Percentiles rank a stretch among this genome's conserved stretches.
Evolutionary conservation across 208 protist species (phyloP).

Genomic region (Crithidia mellificae): DNA sequence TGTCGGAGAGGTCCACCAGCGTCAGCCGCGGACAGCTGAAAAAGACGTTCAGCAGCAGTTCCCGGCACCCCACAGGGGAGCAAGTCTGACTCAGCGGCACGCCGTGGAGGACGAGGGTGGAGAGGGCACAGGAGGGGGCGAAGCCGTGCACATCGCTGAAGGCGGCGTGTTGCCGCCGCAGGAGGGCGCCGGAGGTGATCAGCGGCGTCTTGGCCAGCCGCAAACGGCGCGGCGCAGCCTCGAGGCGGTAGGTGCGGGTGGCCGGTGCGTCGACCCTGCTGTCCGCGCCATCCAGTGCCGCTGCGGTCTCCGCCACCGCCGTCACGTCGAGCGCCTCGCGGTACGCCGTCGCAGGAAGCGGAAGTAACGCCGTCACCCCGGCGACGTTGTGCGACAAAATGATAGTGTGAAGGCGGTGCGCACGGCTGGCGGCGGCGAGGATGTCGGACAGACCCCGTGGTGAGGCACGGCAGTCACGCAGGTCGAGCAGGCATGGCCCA

Average conservation of each 20-base stretch:
- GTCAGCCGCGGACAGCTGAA: conserved; percentile 63
- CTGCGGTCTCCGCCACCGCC: neutral
- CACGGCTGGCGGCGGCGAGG: conserved; percentile 59
- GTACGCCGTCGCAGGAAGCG: conserved; percentile 19
- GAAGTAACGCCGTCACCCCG: conserved; percentile 32
- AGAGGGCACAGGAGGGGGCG: conserved; percentile 39
- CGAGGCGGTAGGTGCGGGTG: neutral
- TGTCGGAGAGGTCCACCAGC: conserved; percentile 57
- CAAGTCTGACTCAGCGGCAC: conserved; percentile 66
- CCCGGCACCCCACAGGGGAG: conserved; percentile 59
- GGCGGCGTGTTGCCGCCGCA: conserved; percentile 23
- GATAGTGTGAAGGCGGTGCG: conserved; percentile 49
- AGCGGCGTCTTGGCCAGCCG: conserved; percentile 28
- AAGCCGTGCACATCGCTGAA: conserved; percentile 35
- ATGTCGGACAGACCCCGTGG: conserved; percentile 68
- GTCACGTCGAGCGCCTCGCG: conserved; percentile 11
- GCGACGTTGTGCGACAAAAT: conserved; percentile 49
- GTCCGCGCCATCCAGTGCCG: neutral
- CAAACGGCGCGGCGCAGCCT: conserved; percentile 12
- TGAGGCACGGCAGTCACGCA: conserved; percentile 57
- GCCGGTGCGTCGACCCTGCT: neutral
- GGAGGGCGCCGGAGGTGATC: conserved; percentile 33
- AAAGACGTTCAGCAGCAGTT: conserved; percentile 77
- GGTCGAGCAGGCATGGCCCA: conserved; percentile 56
- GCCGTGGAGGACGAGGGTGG: conserved; percentile 42